phyloP scores from a whole-genome alignment of 768 basidiomycete genomes.

The Rhodotorula sphaerocarpa region DNA sequence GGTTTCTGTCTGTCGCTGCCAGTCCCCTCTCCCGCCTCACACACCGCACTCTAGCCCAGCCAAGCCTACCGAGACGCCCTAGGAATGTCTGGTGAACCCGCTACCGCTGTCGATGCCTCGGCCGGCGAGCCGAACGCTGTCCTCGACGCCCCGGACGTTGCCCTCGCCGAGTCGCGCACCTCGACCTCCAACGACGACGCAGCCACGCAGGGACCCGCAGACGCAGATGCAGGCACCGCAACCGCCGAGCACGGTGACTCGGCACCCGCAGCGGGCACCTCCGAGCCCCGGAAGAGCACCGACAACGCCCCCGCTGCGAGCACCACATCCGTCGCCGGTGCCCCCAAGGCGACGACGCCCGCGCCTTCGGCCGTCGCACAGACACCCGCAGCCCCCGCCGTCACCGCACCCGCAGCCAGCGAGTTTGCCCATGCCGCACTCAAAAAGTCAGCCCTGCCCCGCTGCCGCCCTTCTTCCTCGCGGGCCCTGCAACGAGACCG shows the following conservation, averaged over 20 bases:
- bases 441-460: constrained; percentile 31
- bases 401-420: constrained; percentile 15
- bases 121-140: constrained; percentile 1
- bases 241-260: neutral
- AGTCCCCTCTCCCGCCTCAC: neutral
- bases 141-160: neutral
- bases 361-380: constrained; percentile 1
- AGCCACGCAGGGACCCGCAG: neutral
- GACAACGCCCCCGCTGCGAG: neutral
- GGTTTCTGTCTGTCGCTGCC: neutral
- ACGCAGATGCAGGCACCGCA: neutral
- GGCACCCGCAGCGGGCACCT: neutral
- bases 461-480: neutral
- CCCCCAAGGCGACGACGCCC: neutral
- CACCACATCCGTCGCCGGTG: neutral
- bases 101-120: constrained; percentile 15
- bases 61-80: too few species aligned
- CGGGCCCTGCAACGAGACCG: too few species aligned
- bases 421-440: constrained; percentile 41
- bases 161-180: constrained; percentile 7
- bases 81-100: too few species aligned
- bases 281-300: neutral
- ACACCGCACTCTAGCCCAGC: too few species aligned
- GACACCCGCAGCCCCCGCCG: constrained; percentile 4
- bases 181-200: too few species aligned